Conservation (phyloP, 1,284 basidiomycete genomes). For the Bondarzewia mesenterica region DNA sequence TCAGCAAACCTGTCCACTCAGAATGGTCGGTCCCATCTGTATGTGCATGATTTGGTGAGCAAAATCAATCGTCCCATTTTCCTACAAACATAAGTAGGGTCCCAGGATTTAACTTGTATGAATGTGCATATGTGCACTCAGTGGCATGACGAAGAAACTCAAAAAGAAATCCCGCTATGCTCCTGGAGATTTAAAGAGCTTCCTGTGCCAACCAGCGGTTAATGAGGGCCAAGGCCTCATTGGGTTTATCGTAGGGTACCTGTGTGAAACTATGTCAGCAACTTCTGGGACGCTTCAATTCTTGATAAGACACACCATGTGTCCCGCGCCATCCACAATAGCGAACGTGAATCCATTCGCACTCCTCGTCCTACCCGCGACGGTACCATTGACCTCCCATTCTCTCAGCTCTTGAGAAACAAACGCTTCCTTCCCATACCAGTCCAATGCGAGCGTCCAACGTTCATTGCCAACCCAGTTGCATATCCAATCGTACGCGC, state of each 20-base stretch:
- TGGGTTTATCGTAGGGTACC: slow-evolving; percentile 55
- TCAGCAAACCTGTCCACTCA: too few relatives aligned
- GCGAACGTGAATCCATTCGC: slow-evolving; percentile 56
- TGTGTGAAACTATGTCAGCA: slow-evolving; percentile 13
- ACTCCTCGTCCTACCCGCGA: slow-evolving; percentile 49
- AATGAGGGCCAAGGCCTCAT: slow-evolving; percentile 40
- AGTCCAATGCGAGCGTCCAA: slow-evolving; percentile 55
- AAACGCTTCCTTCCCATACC: slow-evolving; percentile 53
- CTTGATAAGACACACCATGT: slow-evolving; percentile 41
- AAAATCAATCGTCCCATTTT: too few relatives aligned
- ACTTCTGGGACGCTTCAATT: neutral
- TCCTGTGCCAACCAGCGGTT: slow-evolving; percentile 40
- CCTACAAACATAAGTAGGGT: too few relatives aligned
- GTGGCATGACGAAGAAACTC: too few relatives aligned
- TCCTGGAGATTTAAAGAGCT: slow-evolving; percentile 16
- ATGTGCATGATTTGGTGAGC: too few relatives aligned
- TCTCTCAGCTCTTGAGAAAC: slow-evolving; percentile 35
- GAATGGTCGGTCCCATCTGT: too few relatives aligned
- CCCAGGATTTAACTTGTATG: too few relatives aligned
- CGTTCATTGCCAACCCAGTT: slow-evolving; percentile 69
- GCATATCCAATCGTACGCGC: slow-evolving; percentile 66
- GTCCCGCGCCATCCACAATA: slow-evolving; percentile 51
- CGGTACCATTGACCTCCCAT: slow-evolving; percentile 47
- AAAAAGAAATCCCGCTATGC: neutral
- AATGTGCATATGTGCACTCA: too few relatives aligned